Conservation (phyloP, 805 yeast species). For the Myxozyma neglecta region DNA sequence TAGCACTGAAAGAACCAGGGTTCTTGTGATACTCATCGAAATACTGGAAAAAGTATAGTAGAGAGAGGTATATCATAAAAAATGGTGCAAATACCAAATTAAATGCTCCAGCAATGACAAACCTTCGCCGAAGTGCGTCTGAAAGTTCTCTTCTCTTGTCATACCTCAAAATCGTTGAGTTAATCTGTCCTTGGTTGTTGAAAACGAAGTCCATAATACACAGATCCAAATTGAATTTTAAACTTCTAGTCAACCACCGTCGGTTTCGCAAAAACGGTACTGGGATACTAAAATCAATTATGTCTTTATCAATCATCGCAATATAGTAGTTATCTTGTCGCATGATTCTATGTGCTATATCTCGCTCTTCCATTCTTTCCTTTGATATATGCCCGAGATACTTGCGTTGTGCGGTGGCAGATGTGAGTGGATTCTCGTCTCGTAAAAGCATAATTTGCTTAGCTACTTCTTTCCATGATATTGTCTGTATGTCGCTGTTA, state of each 20-base stretch:
- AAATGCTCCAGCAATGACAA: slow-evolving; percentile 82
- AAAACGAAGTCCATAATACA: slow-evolving; percentile 86
- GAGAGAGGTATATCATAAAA: slow-evolving; percentile 74
- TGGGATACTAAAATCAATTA: slow-evolving; percentile 66
- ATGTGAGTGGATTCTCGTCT: slow-evolving; percentile 74
- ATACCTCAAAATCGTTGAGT: slow-evolving; percentile 68
- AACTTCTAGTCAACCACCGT: slow-evolving; percentile 67
- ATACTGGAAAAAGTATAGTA: slow-evolving; percentile 83
- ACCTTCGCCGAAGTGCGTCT: slow-evolving; percentile 66
- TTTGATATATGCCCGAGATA: slow-evolving; percentile 51
- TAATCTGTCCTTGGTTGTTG: slow-evolving; percentile 77
- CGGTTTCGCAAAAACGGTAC: slow-evolving; percentile 48
- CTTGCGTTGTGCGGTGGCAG: slow-evolving; percentile 37
- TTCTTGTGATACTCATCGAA: slow-evolving; percentile 84
- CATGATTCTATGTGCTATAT: slow-evolving; percentile 94
- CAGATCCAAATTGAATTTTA: slow-evolving; percentile 91
- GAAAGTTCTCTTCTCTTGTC: slow-evolving; percentile 65
- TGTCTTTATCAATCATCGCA: slow-evolving; percentile 77
- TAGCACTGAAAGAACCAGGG: slow-evolving; percentile 75
- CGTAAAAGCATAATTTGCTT: slow-evolving; percentile 69
- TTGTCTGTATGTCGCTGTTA: slow-evolving; percentile 82
- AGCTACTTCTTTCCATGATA: slow-evolving; percentile 88
- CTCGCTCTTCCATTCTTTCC: slow-evolving; percentile 83
- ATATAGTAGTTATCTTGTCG: slow-evolving; percentile 91
- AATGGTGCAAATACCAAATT: slow-evolving; percentile 84